Percentiles rank a stretch among this genome's conserved stretches.
Conservation (phyloP, 306 rosid genomes). For the Trifolium dubium region DNA sequence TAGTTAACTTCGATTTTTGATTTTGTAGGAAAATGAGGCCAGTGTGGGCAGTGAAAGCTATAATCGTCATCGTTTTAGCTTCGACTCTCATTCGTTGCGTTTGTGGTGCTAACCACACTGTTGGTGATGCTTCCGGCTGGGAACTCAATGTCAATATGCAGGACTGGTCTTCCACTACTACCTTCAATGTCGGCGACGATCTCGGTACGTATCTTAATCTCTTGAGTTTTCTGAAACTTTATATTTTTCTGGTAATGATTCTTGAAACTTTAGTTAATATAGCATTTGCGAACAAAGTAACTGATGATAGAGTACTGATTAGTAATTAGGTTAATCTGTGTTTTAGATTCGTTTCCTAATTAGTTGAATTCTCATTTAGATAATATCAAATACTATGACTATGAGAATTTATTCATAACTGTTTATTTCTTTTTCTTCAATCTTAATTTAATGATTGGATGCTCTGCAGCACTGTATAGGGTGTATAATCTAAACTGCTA, state of each 20-base stretch:
- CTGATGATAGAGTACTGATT: background rate
- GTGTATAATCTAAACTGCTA: background rate
- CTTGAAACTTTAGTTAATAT: background rate
- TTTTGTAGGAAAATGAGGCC: conserved; percentile 53
- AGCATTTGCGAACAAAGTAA: background rate
- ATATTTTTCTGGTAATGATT: background rate
- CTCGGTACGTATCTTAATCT: conserved; percentile 50
- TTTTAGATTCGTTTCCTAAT: conserved; percentile 17
- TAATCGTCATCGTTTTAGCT: conserved; percentile 53
- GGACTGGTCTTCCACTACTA: conserved; percentile 56
- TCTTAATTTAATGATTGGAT: background rate
- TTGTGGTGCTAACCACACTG: conserved; percentile 59
- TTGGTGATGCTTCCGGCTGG: conserved; percentile 82
- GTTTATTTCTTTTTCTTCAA: background rate
- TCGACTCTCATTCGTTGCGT: conserved; percentile 64
- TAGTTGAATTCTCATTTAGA: background rate
- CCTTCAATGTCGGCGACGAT: conserved; percentile 65
- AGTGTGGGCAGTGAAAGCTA: conserved; percentile 59
- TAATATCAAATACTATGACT: background rate
- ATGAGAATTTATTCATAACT: background rate
- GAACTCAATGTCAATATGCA: conserved; percentile 64
- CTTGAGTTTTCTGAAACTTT: background rate
- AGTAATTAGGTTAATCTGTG: background rate
- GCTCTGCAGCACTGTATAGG: background rate
- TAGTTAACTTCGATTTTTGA: background rate